These are phyloP conservation scores for Trichoderma sp. DNA, from an alignment of 2,329 filamentous ascomycete species.

Conservation along the genomic window DNA sequence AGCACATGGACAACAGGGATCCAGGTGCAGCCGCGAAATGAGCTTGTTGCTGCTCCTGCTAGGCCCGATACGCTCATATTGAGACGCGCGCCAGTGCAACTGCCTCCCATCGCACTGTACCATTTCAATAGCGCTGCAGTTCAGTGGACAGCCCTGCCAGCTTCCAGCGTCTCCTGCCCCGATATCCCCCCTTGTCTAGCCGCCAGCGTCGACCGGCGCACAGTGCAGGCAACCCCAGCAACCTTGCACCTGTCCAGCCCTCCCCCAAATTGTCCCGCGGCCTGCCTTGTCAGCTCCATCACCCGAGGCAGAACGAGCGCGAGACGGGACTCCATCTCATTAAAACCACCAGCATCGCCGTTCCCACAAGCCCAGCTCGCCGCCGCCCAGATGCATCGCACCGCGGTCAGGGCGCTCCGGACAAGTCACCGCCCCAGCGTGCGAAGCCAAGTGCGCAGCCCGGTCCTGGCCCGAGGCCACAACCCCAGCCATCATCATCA, in stretches of 20 bases:
- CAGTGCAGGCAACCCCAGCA: conserved; percentile 11
- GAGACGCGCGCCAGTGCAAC: background rate
- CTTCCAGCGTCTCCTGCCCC: too few relatives aligned
- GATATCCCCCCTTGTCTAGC: background rate
- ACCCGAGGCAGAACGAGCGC: conserved; percentile 19
- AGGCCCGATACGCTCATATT: background rate
- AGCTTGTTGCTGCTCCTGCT: conserved; percentile 9
- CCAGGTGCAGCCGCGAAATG: conserved; percentile 16
- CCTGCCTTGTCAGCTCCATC: conserved; percentile 26
- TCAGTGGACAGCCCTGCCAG: too few relatives aligned
- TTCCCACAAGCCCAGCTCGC: conserved; percentile 22
- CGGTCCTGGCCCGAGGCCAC: conserved; percentile 34
- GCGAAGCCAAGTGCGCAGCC: conserved; percentile 52
- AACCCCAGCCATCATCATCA: conserved; percentile 46
- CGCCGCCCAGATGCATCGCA: conserved; percentile 69
- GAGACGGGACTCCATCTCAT: conserved; percentile 5
- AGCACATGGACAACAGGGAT: conserved; percentile 6
- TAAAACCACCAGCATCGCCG: conserved; percentile 4
- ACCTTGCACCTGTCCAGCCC: conserved; percentile 1
- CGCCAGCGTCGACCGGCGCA: background rate
- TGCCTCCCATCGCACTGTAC: conserved; percentile 7
- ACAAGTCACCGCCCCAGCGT: conserved; percentile 66
- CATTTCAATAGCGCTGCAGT: background rate
- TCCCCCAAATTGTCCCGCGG: conserved; percentile 23
- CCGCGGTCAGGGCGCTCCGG: conserved; percentile 67